Base-by-base conservation (phyloP, 805 yeast genomes). In the Cyberlindnera saturnus region DNA sequence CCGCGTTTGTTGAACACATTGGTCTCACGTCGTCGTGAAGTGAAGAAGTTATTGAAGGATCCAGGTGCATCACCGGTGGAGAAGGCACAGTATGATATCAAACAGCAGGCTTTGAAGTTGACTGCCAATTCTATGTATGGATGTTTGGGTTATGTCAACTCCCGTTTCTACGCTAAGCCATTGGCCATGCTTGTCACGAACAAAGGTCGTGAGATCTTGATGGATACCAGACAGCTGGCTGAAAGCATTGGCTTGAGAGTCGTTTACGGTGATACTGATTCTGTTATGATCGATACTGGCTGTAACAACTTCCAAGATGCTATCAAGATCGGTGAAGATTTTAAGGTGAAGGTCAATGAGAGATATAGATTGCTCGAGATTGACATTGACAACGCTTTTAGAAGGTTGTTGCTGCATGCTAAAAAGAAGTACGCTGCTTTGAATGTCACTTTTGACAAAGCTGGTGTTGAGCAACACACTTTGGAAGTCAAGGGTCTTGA, bases 121-220 rank as follows among this genome's bases (percentile, higher is more conserved):
- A 95, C 99, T 3, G 99, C 99, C 26, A 93, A 93, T 65, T 93
- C 99, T n/a, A 91, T 93, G 97, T 93, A 93, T 67, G 99, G 99
- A 60, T 93, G 98, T 75, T 74, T 93, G 55, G 99, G 99, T 53
- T 90, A 82, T 62, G 85, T 84, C 6, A 77, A 84, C 55, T 88
- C 97, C 18, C 76, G 99, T 57, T 93, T 93, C 63, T 91, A 90
- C 59, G 99, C 99, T 11, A 84, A 86, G 58, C 96, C 98, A 0
- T 71, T 93, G 53, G 99, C 99, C 5, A 87, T 87, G 90, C 71
- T 93, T 56, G 96, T 89, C 45, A 93, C 99, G 3, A 84, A 81
- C 55, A 87, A 90, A 63, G 99, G 99, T 57, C 78, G 99, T 68
- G 98, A 93, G 62, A 88, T 90, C 61, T 75, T 93, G 57, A 84